Evolutionary conservation across 768 basidiomycete species (phyloP).

Genomic region (Hericium alpestre): DNA sequence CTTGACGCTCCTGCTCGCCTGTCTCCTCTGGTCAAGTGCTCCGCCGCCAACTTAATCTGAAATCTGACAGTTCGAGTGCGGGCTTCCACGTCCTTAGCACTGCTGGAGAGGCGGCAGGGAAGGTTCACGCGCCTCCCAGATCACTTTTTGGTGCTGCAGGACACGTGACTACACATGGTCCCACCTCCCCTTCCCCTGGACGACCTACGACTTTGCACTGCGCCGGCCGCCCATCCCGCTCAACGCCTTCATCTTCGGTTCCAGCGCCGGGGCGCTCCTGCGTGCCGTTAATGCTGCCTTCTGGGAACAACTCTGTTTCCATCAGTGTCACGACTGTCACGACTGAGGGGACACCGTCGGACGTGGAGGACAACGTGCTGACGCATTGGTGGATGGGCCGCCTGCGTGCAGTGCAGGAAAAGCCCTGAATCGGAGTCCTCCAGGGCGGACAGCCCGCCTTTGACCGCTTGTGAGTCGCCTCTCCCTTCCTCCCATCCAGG

Average conservation of each 20-base stretch:
- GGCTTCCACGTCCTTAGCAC: neutral
- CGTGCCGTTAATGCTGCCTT: neutral
- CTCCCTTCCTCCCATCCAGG: neutral
- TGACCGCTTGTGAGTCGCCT: neutral
- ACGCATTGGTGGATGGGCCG: neutral
- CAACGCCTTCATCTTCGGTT: constrained; percentile 27
- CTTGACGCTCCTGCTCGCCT: neutral
- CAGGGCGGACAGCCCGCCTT: neutral
- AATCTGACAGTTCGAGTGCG: neutral
- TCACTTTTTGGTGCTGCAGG: neutral
- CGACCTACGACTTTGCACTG: constrained; percentile 33
- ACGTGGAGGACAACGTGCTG: neutral
- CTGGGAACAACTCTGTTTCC: neutral
- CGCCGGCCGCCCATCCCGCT: constrained; percentile 45
- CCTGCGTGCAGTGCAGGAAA: neutral
- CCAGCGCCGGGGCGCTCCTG: neutral
- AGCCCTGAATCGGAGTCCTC: neutral
- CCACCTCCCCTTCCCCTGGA: constrained; percentile 28
- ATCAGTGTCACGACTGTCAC: neutral
- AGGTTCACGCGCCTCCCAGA: neutral
- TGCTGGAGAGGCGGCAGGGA: neutral
- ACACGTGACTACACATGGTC: constrained; percentile 43
- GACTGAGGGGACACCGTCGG: neutral
- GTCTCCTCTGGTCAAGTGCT: neutral
- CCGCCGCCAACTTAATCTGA: neutral